A percentile compares a stretch with the other conserved stretches of the same genome.
phyloP scores from a whole-genome alignment of 768 basidiomycete species.

The Kwoniella europaea region DNA sequence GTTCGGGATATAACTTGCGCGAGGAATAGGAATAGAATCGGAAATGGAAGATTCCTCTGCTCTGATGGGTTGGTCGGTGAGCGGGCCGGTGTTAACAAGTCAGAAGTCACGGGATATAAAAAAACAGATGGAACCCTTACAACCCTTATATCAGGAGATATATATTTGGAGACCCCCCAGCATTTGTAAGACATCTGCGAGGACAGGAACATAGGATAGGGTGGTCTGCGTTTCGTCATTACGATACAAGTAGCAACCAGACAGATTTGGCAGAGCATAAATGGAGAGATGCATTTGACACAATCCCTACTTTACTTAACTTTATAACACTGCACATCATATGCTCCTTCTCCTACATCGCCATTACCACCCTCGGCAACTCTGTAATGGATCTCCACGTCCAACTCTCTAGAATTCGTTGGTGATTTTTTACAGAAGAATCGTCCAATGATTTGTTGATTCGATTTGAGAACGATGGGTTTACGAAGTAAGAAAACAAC shows the following conservation, averaged over 20 bases:
- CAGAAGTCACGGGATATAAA: slow-evolving; percentile 6
- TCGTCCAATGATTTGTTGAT: slow-evolving; percentile 76
- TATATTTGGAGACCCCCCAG: background rate
- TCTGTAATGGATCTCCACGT: slow-evolving; percentile 83
- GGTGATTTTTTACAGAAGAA: slow-evolving; percentile 82
- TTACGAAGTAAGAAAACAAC: slow-evolving; percentile 83
- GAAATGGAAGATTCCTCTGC: slow-evolving; percentile 1
- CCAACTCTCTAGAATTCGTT: slow-evolving; percentile 80
- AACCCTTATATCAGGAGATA: no score
- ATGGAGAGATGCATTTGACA: no score
- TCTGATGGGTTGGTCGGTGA: slow-evolving; percentile 1
- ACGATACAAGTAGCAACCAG: no score
- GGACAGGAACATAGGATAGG: no score
- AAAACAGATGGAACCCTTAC: no score
- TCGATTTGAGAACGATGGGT: slow-evolving; percentile 75
- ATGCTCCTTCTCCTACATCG: slow-evolving; percentile 65
- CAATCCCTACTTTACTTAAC: slow-evolving; percentile 63
- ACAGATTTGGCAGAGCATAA: no score
- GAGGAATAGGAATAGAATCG: no score
- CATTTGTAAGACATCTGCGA: background rate
- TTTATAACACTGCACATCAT: slow-evolving; percentile 67
- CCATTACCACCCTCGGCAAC: slow-evolving; percentile 54
- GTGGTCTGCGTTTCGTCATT: no score
- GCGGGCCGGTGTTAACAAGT: background rate
- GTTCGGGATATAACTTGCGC: slow-evolving; percentile 2